Conservation (phyloP, 2,329 filamentous ascomycete species). For the Aurifilum marmelostoma region DNA sequence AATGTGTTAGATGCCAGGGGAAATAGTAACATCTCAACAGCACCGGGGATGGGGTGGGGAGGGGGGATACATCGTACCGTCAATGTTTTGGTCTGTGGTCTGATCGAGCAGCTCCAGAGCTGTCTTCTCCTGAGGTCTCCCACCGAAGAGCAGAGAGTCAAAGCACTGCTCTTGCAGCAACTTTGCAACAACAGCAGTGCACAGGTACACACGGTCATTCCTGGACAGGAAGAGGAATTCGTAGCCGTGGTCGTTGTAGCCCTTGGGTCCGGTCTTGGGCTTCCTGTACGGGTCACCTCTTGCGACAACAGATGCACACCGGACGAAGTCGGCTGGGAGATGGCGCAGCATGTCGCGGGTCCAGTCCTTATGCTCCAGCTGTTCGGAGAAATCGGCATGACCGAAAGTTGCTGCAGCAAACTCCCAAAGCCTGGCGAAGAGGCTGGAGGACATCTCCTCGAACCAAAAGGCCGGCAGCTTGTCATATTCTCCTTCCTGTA, state of each 20-base stretch:
- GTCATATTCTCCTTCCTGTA: conserved; percentile 15
- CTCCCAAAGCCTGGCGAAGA: conserved; percentile 26
- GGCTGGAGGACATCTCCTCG: conserved; percentile 22
- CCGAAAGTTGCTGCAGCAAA: conserved; percentile 25
- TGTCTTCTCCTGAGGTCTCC: conserved; percentile 31
- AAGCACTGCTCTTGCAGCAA: conserved; percentile 45
- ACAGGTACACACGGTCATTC: conserved; percentile 34
- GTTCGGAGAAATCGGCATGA: not conserved
- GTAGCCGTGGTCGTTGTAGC: conserved; percentile 18
- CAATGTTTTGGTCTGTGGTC: not conserved
- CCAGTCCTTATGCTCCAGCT: conserved; percentile 14
- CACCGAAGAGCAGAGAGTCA: conserved; percentile 46
- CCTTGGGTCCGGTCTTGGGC: not conserved
- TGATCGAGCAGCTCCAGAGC: conserved; percentile 35
- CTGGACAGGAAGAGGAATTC: conserved; percentile 24
- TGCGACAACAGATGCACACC: conserved; percentile 24
- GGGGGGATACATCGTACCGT: conserved; percentile 13
- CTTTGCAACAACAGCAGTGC: conserved; percentile 43
- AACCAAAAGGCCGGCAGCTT: conserved; percentile 26
- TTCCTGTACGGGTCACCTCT: conserved; percentile 20
- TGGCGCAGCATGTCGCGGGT: conserved; percentile 18
- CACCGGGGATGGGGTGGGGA: not conserved
- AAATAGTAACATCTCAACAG: too few relatives aligned
- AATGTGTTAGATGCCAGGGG: not conserved
- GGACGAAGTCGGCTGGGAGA: conserved; percentile 25